A percentile compares a stretch with the other conserved stretches of the same genome.
phyloP scores from a whole-genome alignment of 2,329 filamentous ascomycete genomes.

The Pseudogymnoascus sp. region DNA sequence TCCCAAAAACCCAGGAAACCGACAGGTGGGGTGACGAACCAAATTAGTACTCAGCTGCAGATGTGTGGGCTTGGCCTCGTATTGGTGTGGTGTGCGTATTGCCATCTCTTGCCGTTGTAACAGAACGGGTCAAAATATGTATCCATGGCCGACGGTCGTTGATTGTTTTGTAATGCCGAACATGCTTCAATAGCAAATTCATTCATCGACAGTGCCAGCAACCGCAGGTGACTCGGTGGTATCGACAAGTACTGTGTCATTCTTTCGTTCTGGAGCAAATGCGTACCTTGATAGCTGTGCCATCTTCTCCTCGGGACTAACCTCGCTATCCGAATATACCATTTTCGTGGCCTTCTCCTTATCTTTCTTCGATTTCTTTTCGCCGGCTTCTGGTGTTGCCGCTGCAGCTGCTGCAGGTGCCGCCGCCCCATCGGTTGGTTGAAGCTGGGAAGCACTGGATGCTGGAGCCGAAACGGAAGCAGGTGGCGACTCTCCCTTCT shows the following conservation, averaged over 20 bases:
- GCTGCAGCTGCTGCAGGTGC: conserved; percentile 30
- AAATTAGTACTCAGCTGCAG: conserved; percentile 10
- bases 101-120: neutral
- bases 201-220: conserved; percentile 19
- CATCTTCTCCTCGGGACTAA: conserved; percentile 87
- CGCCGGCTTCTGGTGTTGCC: conserved; percentile 34
- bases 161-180: neutral
- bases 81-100: neutral
- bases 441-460: conserved; percentile 24
- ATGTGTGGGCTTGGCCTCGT: neutral
- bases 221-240: conserved; percentile 18
- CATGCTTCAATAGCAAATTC: neutral
- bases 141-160: neutral
- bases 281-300: conserved; percentile 68
- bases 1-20: conserved; percentile 2
- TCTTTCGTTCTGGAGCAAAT: conserved; percentile 41
- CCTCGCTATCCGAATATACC: conserved; percentile 71
- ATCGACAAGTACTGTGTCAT: conserved; percentile 26
- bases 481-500: conserved; percentile 34
- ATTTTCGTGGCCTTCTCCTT: conserved; percentile 63
- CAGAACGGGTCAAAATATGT: neutral
- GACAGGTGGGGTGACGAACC: conserved; percentile 9
- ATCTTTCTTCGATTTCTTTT: conserved; percentile 59
- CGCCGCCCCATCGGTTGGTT: conserved; percentile 37
- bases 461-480: conserved; percentile 33